Evolutionary conservation across 371 early-diverging fungal genomes (phyloP).

Genomic region (Saksenaea vasiformis): DNA sequence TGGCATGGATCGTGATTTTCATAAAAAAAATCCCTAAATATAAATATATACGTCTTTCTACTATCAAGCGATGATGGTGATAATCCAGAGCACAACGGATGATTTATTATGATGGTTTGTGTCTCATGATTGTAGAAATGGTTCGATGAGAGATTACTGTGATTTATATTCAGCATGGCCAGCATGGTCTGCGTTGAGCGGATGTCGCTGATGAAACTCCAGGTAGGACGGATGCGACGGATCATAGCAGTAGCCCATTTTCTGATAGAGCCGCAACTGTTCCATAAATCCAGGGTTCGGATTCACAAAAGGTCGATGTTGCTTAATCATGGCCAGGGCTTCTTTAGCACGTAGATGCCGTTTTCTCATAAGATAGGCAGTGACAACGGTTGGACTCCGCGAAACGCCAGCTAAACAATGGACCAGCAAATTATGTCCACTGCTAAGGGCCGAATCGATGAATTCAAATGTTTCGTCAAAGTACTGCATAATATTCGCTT

Average conservation of each 20-base stretch:
- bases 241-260: constrained; percentile 62
- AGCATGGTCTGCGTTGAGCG: constrained; percentile 36
- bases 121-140: too few species aligned
- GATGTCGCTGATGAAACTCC: constrained; percentile 54
- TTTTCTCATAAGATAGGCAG: constrained; percentile 75
- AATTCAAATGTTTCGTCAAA: constrained; percentile 68
- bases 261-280: constrained; percentile 68
- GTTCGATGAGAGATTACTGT: too few species aligned
- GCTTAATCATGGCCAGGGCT: constrained; percentile 58
- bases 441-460: constrained; percentile 50
- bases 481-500: constrained; percentile 68
- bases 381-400: constrained; percentile 39
- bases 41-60: too few species aligned
- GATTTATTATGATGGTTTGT: too few species aligned
- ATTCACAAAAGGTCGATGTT: constrained; percentile 55
- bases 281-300: constrained; percentile 77
- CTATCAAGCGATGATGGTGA: too few species aligned
- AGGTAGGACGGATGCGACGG: constrained; percentile 58
- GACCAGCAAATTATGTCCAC: constrained; percentile 61
- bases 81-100: too few species aligned
- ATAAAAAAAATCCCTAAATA: too few species aligned
- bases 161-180: constrained; percentile 33
- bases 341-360: constrained; percentile 43
- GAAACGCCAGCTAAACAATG: constrained; percentile 55
- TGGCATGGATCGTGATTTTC: too few species aligned